Conservation (phyloP, 164 flowering plant species). For the Tinospora cordifolia region DNA sequence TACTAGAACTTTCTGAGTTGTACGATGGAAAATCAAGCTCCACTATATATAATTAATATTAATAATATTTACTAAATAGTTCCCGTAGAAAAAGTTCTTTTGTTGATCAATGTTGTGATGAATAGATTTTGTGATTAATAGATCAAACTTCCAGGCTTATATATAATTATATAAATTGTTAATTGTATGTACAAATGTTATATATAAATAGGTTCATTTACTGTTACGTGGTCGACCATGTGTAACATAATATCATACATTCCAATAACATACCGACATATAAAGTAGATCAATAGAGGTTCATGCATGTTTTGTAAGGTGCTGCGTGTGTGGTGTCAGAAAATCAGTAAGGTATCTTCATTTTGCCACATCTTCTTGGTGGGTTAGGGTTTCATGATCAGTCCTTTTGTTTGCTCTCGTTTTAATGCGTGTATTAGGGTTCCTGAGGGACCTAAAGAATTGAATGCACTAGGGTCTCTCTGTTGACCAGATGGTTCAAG, state of each 20-base stretch:
- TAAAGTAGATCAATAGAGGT: background rate
- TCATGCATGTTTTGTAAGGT: background rate
- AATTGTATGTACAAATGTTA: too few species aligned
- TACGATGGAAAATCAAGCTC: background rate
- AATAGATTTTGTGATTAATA: too few species aligned
- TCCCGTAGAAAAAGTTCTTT: too few species aligned
- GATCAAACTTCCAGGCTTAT: too few species aligned
- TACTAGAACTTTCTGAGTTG: background rate
- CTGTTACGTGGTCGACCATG: background rate
- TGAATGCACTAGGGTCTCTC: slow-evolving; percentile 21
- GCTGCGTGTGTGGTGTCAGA: background rate
- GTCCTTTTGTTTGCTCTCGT: background rate
- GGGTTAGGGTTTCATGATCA: background rate
- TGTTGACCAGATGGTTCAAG: slow-evolving; percentile 32
- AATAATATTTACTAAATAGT: too few species aligned
- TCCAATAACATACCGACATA: background rate
- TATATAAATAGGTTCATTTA: background rate
- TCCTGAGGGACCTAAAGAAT: slow-evolving; percentile 28
- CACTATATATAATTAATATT: too few species aligned
- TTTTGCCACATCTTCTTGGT: background rate
- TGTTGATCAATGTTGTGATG: too few species aligned
- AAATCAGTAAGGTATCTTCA: background rate
- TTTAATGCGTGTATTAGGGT: slow-evolving; percentile 17
- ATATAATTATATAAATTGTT: too few species aligned
- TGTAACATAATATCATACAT: background rate